Base-by-base conservation (phyloP, 1,284 basidiomycete species). In the Agroathelia rolfsii region DNA sequence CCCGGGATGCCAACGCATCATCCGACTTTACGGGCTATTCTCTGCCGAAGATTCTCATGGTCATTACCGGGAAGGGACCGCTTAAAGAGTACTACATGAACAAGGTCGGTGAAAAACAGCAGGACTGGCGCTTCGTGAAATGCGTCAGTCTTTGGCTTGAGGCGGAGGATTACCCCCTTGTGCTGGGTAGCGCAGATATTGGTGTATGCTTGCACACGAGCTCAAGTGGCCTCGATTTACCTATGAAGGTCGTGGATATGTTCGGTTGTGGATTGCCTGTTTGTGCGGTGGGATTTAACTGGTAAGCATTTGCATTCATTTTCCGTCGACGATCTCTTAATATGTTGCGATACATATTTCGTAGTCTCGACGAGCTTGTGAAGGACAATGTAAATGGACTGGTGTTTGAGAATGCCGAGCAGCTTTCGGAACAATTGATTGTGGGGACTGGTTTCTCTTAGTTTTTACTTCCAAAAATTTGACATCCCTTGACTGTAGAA, bases 181-280 rank as follows among this genome's bases (percentile, higher is more conserved):
- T 97, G 9, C 62, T 92, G 6, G 93, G 76, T 83, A 50, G 38
- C 3, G 89, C 92, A 3, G 92, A 98, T 55, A 47, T 99, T 12
- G 95, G 95, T 1, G 72, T 98, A 30, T 89, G 79, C 37, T 62
- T 99, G 36, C 95, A 99, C 55, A 75, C 79, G 11, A 90, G 86
- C 52, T 92, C 87, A 1, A 94, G 88, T 1, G 85, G 76, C 0
- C 60, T 94, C 28, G 95, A 99, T 56, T 63, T 99, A 33, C 95
- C 95, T 2, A 99, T 99, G 95, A 99, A 99, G 58, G 81, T 99
- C 6, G 93, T 99, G 2, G 95, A 99, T 55, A 97, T 98, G 95
- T 95, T 98, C 56, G 95, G 95, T 0, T 97, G 92, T 45, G 82
- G 78, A 2, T 62, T 96, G 32, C 93, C 93, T 0, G 95, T 97